Conservation (phyloP, 371 early-diverging fungal species). For the Catenaria anguillulae region DNA sequence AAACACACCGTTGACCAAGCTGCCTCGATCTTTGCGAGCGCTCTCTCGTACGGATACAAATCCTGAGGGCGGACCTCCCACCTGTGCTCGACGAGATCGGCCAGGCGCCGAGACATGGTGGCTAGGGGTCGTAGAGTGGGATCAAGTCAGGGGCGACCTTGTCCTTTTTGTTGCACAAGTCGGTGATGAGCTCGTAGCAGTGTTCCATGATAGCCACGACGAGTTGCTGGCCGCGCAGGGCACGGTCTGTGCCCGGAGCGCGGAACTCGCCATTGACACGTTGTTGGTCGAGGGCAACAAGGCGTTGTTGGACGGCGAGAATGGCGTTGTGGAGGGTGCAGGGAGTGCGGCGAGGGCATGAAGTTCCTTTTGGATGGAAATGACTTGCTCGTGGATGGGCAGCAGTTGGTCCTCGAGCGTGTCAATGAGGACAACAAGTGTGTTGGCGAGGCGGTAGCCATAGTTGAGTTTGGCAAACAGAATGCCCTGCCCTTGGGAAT, state of each 20-base stretch:
- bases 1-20: constrained; percentile 45
- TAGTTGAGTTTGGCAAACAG: constrained; percentile 68
- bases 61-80: constrained; percentile 74
- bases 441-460: constrained; percentile 20
- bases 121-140: constrained; percentile 56
- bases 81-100: constrained; percentile 51
- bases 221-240: constrained; percentile 24
- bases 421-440: neutral
- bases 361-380: constrained; percentile 3
- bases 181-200: constrained; percentile 62
- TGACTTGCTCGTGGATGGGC: neutral
- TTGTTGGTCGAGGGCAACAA: neutral
- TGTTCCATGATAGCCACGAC: constrained; percentile 70
- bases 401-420: constrained; percentile 3
- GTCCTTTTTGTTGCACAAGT: constrained; percentile 59
- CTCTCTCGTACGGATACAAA: constrained; percentile 63
- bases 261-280: neutral
- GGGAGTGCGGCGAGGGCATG: neutral
- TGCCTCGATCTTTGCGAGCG: constrained; percentile 53
- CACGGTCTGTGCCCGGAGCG: neutral
- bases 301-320: neutral
- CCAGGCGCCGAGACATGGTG: constrained; percentile 53
- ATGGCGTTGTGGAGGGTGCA: neutral
- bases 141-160: constrained; percentile 44
- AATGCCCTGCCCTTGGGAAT: constrained; percentile 64